These are phyloP conservation scores for Didymella segeticola DNA, from an alignment of 2,329 filamentous ascomycete genomes.

Conservation along the genomic window DNA sequence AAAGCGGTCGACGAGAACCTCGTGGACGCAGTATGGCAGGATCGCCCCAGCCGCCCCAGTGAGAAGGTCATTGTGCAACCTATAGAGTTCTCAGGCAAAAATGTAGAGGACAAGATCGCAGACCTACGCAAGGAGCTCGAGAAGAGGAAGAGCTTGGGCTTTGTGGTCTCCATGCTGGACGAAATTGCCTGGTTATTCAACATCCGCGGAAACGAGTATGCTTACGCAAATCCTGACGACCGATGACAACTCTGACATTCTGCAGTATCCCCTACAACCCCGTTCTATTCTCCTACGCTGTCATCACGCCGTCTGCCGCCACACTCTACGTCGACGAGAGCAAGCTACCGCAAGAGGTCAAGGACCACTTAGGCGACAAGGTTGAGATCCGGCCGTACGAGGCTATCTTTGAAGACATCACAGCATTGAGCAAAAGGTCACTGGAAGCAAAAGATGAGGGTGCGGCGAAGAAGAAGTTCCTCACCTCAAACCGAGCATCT, in stretches of 20 bases:
- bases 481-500: constrained; percentile 87
- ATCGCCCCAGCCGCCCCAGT: constrained; percentile 74
- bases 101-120: constrained; percentile 79
- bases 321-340: constrained; percentile 84
- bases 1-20: constrained; percentile 81
- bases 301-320: constrained; percentile 76
- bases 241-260: not conserved
- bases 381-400: constrained; percentile 83
- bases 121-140: constrained; percentile 90
- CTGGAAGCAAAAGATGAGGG: constrained; percentile 45
- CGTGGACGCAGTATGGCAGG: constrained; percentile 88
- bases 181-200: constrained; percentile 99
- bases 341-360: constrained; percentile 75
- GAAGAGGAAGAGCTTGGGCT: constrained; percentile 85
- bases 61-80: constrained; percentile 77
- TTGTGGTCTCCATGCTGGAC: constrained; percentile 93
- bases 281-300: constrained; percentile 96
- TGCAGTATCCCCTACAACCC: constrained; percentile 89
- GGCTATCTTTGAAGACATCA: constrained; percentile 79
- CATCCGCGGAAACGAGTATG: constrained; percentile 82
- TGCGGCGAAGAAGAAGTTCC: constrained; percentile 66
- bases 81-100: constrained; percentile 79
- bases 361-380: constrained; percentile 71
- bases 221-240: not conserved
- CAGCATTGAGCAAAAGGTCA: constrained; percentile 62